Percentiles rank a stretch among this genome's conserved stretches.
These are phyloP conservation scores for Ganoderma lucidum DNA, from an alignment of 1,284 basidiomycete genomes.

Conservation along the genomic window DNA sequence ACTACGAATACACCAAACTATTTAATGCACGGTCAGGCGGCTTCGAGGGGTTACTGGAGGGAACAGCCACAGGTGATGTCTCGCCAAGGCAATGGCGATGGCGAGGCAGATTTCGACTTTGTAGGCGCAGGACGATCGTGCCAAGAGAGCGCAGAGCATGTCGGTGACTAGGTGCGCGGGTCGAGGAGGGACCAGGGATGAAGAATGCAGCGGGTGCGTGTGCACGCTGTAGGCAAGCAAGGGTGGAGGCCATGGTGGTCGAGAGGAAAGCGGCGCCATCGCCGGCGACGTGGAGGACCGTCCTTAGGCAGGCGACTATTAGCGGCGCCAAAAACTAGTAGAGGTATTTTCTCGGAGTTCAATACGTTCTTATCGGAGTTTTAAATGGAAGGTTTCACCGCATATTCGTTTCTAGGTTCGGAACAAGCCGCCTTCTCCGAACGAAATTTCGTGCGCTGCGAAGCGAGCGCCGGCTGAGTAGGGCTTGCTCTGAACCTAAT, in stretches of 20 bases:
- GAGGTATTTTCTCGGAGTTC: too few species aligned
- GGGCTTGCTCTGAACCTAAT: too few species aligned
- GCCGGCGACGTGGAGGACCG: slow-evolving; percentile 11
- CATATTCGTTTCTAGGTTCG: too few species aligned
- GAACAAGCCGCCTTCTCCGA: too few species aligned
- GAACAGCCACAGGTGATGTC: slow-evolving; percentile 58
- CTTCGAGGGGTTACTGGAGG: slow-evolving; percentile 38
- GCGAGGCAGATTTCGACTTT: slow-evolving; percentile 36
- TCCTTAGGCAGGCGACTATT: too few species aligned
- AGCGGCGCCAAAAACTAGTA: too few species aligned
- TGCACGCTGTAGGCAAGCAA: slow-evolving; percentile 33
- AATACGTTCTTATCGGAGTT: too few species aligned
- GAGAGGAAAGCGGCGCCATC: slow-evolving; percentile 13
- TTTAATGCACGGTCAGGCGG: slow-evolving; percentile 33
- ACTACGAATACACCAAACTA: too few species aligned
- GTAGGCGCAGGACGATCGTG: slow-evolving; percentile 39
- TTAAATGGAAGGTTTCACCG: too few species aligned
- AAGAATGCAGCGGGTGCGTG: slow-evolving; percentile 25
- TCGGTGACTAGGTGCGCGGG: slow-evolving; percentile 41
- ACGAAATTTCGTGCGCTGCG: too few species aligned
- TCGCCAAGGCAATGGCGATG: slow-evolving; percentile 49
- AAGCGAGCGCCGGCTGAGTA: too few species aligned
- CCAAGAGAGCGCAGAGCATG: slow-evolving; percentile 55
- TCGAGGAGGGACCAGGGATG: slow-evolving; percentile 17
- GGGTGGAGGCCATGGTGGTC: slow-evolving; percentile 30